Conservation (phyloP, 495 filamentous ascomycete species). For the Neurospora sp. region DNA sequence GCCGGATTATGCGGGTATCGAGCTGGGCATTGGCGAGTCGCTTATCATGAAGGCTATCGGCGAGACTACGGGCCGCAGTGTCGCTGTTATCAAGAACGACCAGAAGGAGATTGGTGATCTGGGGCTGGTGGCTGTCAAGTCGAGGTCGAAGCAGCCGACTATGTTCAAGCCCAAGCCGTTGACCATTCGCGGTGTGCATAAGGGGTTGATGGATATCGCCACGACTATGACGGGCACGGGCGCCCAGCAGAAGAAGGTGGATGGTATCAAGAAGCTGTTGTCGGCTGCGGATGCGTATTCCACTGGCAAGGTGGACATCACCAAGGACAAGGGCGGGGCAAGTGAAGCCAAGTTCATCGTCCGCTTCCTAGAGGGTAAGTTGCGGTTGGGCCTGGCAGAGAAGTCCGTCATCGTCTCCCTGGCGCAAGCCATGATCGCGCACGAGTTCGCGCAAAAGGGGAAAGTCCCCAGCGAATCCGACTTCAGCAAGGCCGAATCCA, state of each 20-base stretch:
- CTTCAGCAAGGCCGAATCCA: slow-evolving; percentile 69
- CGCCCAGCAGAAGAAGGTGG: slow-evolving; percentile 81
- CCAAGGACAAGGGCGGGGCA: slow-evolving; percentile 82
- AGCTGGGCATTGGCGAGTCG: slow-evolving; percentile 93
- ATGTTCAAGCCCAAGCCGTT: slow-evolving; percentile 96
- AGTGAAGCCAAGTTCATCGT: slow-evolving; percentile 93
- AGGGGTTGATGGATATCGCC: slow-evolving; percentile 81
- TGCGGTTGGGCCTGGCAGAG: slow-evolving; percentile 84
- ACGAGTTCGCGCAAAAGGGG: slow-evolving; percentile 59
- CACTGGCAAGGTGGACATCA: slow-evolving; percentile 75
- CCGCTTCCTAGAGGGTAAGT: slow-evolving; percentile 85
- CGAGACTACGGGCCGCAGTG: slow-evolving; percentile 80
- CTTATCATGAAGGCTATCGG: slow-evolving; percentile 98
- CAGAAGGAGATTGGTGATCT: slow-evolving; percentile 94
- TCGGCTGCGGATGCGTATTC: slow-evolving; percentile 68
- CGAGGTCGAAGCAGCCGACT: slow-evolving; percentile 82
- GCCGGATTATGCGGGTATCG: slow-evolving; percentile 90
- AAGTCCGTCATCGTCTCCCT: slow-evolving; percentile 82
- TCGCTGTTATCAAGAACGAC: slow-evolving; percentile 81
- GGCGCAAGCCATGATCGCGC: slow-evolving; percentile 74
- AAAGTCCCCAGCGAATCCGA: slow-evolving; percentile 62
- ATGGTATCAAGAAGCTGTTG: slow-evolving; percentile 87
- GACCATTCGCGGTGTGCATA: slow-evolving; percentile 76
- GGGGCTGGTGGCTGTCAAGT: slow-evolving; percentile 89
- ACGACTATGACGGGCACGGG: slow-evolving; percentile 70